Percentiles rank a stretch among this genome's conserved stretches.
Conservation (phyloP, 2,329 filamentous ascomycete species). For the Ceratocystis ficicola region DNA sequence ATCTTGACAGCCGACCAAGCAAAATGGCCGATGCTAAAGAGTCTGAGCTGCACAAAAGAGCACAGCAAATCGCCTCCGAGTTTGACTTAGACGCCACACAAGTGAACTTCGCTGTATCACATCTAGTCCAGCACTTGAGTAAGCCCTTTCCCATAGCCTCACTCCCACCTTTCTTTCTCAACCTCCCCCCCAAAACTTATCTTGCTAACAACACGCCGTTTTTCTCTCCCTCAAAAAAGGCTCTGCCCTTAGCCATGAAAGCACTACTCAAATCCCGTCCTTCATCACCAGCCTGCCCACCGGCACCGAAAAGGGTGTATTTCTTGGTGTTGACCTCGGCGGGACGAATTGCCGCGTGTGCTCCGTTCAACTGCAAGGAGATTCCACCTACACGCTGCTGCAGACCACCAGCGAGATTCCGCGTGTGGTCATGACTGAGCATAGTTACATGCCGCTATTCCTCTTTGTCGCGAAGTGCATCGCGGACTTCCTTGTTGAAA, state of each 20-base stretch:
- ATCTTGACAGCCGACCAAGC: neutral
- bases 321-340: slow-evolving; percentile 29
- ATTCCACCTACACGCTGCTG: slow-evolving; percentile 61
- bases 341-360: slow-evolving; percentile 31
- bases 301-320: slow-evolving; percentile 56
- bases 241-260: slow-evolving; percentile 42
- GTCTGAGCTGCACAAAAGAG: neutral
- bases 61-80: slow-evolving; percentile 3
- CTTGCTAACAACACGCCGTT: neutral
- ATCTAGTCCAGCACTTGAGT: slow-evolving; percentile 18
- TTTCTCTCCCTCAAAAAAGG: slow-evolving; percentile 10
- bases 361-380: slow-evolving; percentile 33
- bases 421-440: slow-evolving; percentile 24
- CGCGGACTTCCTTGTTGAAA: slow-evolving; percentile 45
- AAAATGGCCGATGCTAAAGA: neutral
- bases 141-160: neutral
- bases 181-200: no score
- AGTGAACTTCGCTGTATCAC: slow-evolving; percentile 6
- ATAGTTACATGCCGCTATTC: slow-evolving; percentile 49
- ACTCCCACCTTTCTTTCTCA: neutral
- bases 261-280: slow-evolving; percentile 63
- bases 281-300: slow-evolving; percentile 67
- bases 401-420: slow-evolving; percentile 35
- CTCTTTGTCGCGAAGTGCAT: slow-evolving; percentile 63
- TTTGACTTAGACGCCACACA: slow-evolving; percentile 9